Evolutionary conservation across 306 rosid genomes (phyloP).

Genomic region (Dalbergia oliveri): DNA sequence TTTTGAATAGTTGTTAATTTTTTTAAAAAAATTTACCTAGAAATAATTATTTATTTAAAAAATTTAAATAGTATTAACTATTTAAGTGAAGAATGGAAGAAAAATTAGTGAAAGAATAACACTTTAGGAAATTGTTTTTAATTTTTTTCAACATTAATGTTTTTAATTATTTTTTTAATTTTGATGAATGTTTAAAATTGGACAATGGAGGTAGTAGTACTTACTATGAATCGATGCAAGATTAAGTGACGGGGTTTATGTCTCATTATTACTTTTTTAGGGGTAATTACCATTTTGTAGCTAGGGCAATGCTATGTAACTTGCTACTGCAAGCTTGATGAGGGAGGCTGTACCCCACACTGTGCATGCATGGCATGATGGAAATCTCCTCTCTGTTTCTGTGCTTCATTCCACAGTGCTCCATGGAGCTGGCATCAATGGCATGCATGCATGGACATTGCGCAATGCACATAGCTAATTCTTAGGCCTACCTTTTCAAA

Average conservation of each 20-base stretch:
- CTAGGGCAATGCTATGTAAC: slow-evolving; percentile 8
- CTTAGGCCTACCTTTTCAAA: slow-evolving; percentile 21
- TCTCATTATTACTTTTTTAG: neutral
- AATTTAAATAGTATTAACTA: too few species aligned
- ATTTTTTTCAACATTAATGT: too few species aligned
- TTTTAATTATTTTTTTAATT: too few species aligned
- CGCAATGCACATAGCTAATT: neutral
- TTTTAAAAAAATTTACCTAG: too few species aligned
- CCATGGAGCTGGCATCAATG: slow-evolving; percentile 9
- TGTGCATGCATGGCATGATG: slow-evolving; percentile 53
- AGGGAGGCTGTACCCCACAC: slow-evolving; percentile 17
- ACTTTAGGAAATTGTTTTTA: too few species aligned
- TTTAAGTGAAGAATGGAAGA: too few species aligned
- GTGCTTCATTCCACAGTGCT: slow-evolving; percentile 38
- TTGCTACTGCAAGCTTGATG: slow-evolving; percentile 34
- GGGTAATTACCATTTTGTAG: slow-evolving; percentile 3
- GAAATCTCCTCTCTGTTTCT: slow-evolving; percentile 34
- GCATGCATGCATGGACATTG: slow-evolving; percentile 7
- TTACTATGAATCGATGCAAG: too few species aligned
- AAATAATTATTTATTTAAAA: too few species aligned
- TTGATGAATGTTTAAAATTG: too few species aligned
- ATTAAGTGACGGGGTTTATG: neutral
- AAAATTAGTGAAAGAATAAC: too few species aligned
- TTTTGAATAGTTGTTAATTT: too few species aligned
- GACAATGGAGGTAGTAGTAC: too few species aligned